Conservation (phyloP, 805 yeast genomes). For the Wickerhamomyces chambardii region DNA sequence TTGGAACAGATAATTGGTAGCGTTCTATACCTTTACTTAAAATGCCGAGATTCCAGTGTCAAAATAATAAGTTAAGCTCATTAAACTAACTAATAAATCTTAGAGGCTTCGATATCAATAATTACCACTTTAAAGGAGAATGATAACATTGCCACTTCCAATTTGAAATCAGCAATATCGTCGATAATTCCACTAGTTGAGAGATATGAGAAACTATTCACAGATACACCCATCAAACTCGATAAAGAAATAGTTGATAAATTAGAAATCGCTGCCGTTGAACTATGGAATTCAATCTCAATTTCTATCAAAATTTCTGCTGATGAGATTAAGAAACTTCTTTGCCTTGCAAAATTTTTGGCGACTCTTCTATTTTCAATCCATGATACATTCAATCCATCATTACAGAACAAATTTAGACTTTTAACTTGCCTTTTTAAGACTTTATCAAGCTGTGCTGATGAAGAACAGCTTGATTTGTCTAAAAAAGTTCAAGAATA, state of each 20-base stretch:
- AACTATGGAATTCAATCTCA: conserved; percentile 27
- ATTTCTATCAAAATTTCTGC: conserved; percentile 16
- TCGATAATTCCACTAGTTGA: conserved; percentile 22
- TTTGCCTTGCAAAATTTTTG: conserved; percentile 17
- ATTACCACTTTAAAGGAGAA: conserved; percentile 2
- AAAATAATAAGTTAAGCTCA: too few species aligned
- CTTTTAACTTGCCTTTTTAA: conserved; percentile 22
- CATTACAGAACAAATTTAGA: conserved; percentile 18
- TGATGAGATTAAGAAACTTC: conserved; percentile 1
- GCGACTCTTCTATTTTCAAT: conserved; percentile 22
- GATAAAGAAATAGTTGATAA: background rate
- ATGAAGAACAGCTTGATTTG: conserved; percentile 10
- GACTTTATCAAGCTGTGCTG: conserved; percentile 13
- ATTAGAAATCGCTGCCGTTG: conserved; percentile 13
- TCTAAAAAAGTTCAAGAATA: conserved; percentile 19
- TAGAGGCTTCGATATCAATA: conserved; percentile 9
- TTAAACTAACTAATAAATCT: too few species aligned
- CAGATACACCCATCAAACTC: conserved; percentile 10
- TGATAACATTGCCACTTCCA: background rate
- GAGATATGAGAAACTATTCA: conserved; percentile 19
- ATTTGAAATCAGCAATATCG: conserved; percentile 2
- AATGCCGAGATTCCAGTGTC: too few species aligned
- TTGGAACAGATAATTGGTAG: background rate
- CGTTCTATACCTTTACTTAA: too few species aligned
- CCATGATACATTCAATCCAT: conserved; percentile 17